Conservation (phyloP, 371 early-diverging fungal species). For the Mucor irregularis region DNA sequence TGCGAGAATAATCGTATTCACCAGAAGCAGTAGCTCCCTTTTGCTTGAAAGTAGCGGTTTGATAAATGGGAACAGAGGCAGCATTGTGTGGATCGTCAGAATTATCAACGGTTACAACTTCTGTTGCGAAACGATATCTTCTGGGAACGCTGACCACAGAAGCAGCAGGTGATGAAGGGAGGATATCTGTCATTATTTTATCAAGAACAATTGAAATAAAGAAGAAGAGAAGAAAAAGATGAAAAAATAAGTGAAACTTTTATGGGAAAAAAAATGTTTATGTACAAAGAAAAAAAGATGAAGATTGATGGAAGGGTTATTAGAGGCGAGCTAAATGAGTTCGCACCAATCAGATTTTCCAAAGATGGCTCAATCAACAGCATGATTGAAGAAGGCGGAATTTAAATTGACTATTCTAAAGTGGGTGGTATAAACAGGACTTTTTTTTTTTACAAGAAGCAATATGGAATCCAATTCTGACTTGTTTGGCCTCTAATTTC, state of each 20-base stretch:
- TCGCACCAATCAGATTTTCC: slow-evolving; percentile 10
- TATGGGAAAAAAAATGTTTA: slow-evolving; percentile 3
- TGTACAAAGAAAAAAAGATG: slow-evolving; percentile 9
- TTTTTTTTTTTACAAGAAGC: background rate
- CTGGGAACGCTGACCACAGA: slow-evolving; percentile 35
- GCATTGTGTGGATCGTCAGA: slow-evolving; percentile 89
- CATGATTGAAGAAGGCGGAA: no score
- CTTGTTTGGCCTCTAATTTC: slow-evolving; percentile 18
- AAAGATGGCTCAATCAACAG: slow-evolving; percentile 14
- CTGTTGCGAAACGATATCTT: slow-evolving; percentile 83
- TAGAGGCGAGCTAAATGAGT: slow-evolving; percentile 9
- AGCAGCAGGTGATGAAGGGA: slow-evolving; percentile 36
- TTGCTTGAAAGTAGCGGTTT: slow-evolving; percentile 97
- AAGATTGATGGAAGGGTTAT: background rate
- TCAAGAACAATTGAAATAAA: background rate
- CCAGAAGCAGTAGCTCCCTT: slow-evolving; percentile 74
- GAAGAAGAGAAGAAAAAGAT: no score
- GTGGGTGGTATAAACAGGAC: background rate
- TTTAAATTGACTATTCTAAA: no score
- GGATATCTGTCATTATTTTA: slow-evolving; percentile 26
- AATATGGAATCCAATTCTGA: slow-evolving; percentile 5
- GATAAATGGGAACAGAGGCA: slow-evolving; percentile 93
- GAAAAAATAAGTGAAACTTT: slow-evolving; percentile 5
- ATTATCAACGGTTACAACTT: slow-evolving; percentile 83
- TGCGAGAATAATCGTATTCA: slow-evolving; percentile 91